Base-by-base conservation (phyloP, 768 basidiomycete species). In the Boletus bicolor region DNA sequence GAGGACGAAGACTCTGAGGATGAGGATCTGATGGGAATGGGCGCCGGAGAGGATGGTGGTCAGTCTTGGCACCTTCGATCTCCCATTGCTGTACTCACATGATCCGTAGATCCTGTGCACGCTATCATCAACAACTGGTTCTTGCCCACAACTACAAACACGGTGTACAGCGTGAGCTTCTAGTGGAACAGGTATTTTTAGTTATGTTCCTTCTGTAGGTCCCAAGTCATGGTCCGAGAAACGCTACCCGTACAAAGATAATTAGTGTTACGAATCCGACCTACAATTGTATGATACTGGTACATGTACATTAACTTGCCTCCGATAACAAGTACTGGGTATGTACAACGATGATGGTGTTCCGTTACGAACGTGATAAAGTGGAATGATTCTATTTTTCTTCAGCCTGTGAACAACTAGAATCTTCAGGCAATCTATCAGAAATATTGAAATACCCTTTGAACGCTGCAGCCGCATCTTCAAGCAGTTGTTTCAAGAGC, bases 161-260 rank as follows among this genome's bases (percentile, higher is more conserved):
- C 60, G 15, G 70, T 72, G 38, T 62, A 64, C 38, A 56, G 41
- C 8, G 64, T 71, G 44, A 56, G 53, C 30, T 69, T 71, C 30
- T 72, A 64, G 57, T 21, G 45, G 37, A 37, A 17, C 4, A 15
- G 14, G 7, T 26, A 4, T 35, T 30, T 46, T 32, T 36, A 14
- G 21, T 10, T 26, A 39, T 30, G n/a, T 15, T 43, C 6, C 14
- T 37, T 44, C 46, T 8, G 8, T 24, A 21, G 32, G 17, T 37
- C 14, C 37, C 8, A 11, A 17, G 48, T 34, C 34, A 7, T 36
- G 34, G 21, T 56, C 28, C 7, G 17, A 46, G 51, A 34, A 35
- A 21, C 2, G 9, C 34, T 5, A 17, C 19, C 15, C 38, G 30
- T 38, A 32, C 41, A 21, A 39, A 14, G n/a, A 5, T 24, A 17